Evolutionary conservation across 2,329 filamentous ascomycete species (phyloP).

Genomic region (Xylariaceae sp.): DNA sequence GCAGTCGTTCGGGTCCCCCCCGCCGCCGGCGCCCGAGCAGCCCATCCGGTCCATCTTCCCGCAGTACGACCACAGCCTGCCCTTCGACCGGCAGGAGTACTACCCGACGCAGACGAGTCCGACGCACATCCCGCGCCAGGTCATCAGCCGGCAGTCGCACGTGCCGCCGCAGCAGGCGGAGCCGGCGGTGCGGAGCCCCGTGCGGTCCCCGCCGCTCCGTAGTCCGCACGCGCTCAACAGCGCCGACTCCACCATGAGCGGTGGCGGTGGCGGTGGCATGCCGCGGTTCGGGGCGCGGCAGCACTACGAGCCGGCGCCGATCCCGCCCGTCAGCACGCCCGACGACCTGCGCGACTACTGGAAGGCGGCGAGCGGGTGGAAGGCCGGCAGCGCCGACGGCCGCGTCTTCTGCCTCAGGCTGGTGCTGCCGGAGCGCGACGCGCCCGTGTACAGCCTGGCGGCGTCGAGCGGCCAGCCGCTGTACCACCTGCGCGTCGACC

Average conservation of each 20-base stretch:
- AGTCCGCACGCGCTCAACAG: too few relatives aligned
- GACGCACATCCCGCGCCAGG: constrained; percentile 52
- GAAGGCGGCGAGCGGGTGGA: constrained; percentile 64
- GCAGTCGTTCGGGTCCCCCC: constrained; percentile 15
- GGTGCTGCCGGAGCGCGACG: constrained; percentile 46
- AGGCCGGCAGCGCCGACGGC: constrained; percentile 51
- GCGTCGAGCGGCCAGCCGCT: constrained; percentile 56
- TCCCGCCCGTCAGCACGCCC: constrained; percentile 46
- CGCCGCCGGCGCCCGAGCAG: constrained; percentile 16
- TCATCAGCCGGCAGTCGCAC: constrained; percentile 61
- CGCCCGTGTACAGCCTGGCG: constrained; percentile 60
- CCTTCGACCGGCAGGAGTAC: constrained; percentile 62
- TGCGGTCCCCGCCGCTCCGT: constrained; percentile 27
- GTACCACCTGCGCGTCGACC: constrained; percentile 58
- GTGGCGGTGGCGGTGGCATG: constrained; percentile 15
- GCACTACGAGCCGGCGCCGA: constrained; percentile 33
- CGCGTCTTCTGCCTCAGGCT: constrained; percentile 52
- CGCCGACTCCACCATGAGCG: constrained; percentile 19
- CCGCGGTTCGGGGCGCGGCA: constrained; percentile 26
- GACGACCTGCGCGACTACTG: constrained; percentile 59
- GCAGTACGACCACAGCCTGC: constrained; percentile 59
- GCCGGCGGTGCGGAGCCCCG: constrained; percentile 21
- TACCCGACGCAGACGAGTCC: constrained; percentile 60
- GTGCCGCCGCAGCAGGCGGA: constrained; percentile 29
- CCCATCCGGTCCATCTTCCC: constrained; percentile 68